These are phyloP conservation scores for Balakata baccata DNA, from an alignment of 345 rosid genomes.

Conservation along the genomic window DNA sequence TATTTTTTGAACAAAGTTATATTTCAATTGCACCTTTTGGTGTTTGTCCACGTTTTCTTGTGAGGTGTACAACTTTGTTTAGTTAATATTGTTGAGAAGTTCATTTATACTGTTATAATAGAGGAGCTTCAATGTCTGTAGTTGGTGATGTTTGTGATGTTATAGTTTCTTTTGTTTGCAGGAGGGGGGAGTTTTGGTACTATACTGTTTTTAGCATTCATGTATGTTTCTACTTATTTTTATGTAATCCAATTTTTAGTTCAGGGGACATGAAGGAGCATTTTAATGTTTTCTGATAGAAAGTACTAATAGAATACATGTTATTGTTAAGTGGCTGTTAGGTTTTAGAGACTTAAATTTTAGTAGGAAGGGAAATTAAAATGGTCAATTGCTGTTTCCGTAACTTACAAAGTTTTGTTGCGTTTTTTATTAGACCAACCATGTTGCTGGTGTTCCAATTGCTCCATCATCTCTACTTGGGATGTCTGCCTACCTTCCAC, in stretches of 20 bases:
- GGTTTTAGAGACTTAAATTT: background rate
- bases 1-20: background rate
- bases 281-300: background rate
- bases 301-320: background rate
- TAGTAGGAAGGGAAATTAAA: conserved; percentile 5
- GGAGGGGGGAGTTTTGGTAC: too few relatives aligned
- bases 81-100: background rate
- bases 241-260: background rate
- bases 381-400: background rate
- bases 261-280: background rate
- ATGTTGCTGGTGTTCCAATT: conserved; percentile 46
- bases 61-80: background rate
- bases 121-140: too few relatives aligned
- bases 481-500: conserved; percentile 64
- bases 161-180: background rate
- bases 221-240: background rate
- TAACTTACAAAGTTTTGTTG: conserved; percentile 8
- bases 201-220: background rate
- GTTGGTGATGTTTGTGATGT: background rate
- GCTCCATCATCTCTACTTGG: conserved; percentile 60
- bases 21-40: too few relatives aligned
- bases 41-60: too few relatives aligned
- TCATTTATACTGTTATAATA: too few relatives aligned
- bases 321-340: background rate
- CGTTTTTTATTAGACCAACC: conserved; percentile 38